These are phyloP conservation scores for Setaria viridis DNA, from an alignment of 202 grass and related monocot species.

Conservation along the genomic window DNA sequence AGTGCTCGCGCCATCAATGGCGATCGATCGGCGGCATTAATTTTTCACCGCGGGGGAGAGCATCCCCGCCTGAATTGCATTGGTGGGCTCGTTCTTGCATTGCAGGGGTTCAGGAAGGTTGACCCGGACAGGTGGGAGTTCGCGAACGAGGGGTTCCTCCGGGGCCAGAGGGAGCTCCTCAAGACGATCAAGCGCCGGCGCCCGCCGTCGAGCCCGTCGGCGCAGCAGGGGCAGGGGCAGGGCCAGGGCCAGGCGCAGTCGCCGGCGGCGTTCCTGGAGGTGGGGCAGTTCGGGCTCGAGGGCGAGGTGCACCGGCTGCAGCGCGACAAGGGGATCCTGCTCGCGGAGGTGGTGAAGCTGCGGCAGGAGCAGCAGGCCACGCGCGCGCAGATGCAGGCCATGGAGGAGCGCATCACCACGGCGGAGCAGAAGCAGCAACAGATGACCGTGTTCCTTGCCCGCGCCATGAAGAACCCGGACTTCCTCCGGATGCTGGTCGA, in stretches of 20 bases:
- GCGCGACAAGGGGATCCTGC: slow-evolving; percentile 55
- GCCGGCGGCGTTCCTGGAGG: slow-evolving; percentile 46
- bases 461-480: slow-evolving; percentile 53
- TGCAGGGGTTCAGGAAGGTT: slow-evolving; percentile 67
- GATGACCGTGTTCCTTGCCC: slow-evolving; percentile 63
- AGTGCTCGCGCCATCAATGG: background rate
- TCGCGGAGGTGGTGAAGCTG: slow-evolving; percentile 65
- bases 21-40: background rate
- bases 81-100: background rate
- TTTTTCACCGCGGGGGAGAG: too few relatives aligned
- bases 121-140: slow-evolving; percentile 65
- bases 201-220: slow-evolving; percentile 17
- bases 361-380: slow-evolving; percentile 63
- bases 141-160: slow-evolving; percentile 61
- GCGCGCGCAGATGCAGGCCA: slow-evolving; percentile 54
- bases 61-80: background rate
- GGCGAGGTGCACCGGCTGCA: slow-evolving; percentile 50
- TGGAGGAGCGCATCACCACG: slow-evolving; percentile 47
- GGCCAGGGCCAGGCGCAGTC: background rate
- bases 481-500: slow-evolving; percentile 53
- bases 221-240: background rate
- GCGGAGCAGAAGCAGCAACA: slow-evolving; percentile 72
- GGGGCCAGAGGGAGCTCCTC: slow-evolving; percentile 51
- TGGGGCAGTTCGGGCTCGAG: slow-evolving; percentile 59
- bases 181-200: slow-evolving; percentile 55